Percentiles rank a stretch among this genome's conserved stretches.
Conservation (phyloP, 176 grass and related monocot species). For the Oryza glaberrima region DNA sequence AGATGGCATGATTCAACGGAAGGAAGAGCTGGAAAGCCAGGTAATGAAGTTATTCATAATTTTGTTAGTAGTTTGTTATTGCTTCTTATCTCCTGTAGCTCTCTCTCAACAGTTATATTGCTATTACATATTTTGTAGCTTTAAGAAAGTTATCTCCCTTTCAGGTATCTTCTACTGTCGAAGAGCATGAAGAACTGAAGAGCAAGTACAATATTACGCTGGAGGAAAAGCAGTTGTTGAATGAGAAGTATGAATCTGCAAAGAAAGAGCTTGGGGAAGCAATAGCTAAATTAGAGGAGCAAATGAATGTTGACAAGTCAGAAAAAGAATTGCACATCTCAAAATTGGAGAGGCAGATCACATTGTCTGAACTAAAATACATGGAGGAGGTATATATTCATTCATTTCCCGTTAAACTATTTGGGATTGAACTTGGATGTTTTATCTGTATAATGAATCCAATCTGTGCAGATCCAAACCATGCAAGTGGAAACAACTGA, state of each 20-base stretch:
- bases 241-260: slow-evolving; percentile 61
- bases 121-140: not conserved
- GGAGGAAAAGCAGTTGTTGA: slow-evolving; percentile 68
- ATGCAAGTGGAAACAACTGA: slow-evolving; percentile 79
- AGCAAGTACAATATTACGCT: slow-evolving; percentile 49
- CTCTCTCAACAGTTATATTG: slow-evolving; percentile 14
- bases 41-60: slow-evolving; percentile 47
- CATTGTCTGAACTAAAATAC: slow-evolving; percentile 80
- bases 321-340: slow-evolving; percentile 76
- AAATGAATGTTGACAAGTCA: slow-evolving; percentile 75
- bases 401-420: slow-evolving; percentile 34
- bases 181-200: slow-evolving; percentile 62
- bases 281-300: slow-evolving; percentile 69
- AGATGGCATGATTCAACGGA: slow-evolving; percentile 60
- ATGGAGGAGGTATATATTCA: slow-evolving; percentile 76
- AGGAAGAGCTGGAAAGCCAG: slow-evolving; percentile 73
- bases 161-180: slow-evolving; percentile 55
- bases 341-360: slow-evolving; percentile 80
- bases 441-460: slow-evolving; percentile 36
- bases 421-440: slow-evolving; percentile 23
- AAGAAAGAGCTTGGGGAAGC: slow-evolving; percentile 72
- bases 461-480: slow-evolving; percentile 67
- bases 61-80: slow-evolving; percentile 21
- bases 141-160: slow-evolving; percentile 26
- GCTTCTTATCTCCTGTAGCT: slow-evolving; percentile 10